Evolutionary conservation across 805 yeast genomes (phyloP), one percentile per base, ranked within the genome.

Genomic region (Saccharomyces kudriavzevii): DNA sequence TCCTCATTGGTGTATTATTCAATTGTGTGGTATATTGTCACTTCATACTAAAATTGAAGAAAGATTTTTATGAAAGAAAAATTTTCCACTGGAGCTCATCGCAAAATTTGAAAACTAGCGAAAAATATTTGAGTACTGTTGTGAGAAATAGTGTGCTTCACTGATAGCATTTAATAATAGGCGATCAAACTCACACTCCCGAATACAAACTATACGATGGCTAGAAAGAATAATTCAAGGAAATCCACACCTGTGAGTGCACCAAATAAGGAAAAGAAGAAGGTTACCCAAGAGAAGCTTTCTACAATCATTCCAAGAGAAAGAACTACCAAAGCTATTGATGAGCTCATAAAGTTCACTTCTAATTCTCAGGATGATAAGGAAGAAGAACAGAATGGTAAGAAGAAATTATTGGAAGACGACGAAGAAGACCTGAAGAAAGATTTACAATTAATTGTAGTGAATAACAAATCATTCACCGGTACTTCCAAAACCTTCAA

Each of bases 271-370:
- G 53, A 48, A 48, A 55, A 56, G 35, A 66, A 48, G 30, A 48
- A 25, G 20, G 49, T 40, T 30, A 13, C 27, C 20, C 24, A 35
- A 35, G 17, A 35, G 13, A 55, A 40, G 46, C 54, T 57, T 31
- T 45, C 55, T 9, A 31, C 57, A n/a, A 54, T 47, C 20, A 68
- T 72, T 35, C 69, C 70, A n/a, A 49, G 52, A 5, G 60, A 59
- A 17, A 68, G 70, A 57, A 64, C 79, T 14, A 56, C 59, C 20
- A 79, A 79, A 57, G 91, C 92, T 11, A 68, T 87, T 48, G 63
- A 71, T 17, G 95, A 89, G 60, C 77, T 94, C 64, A 72, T 74
- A 53, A 84, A 85, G 66, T 89, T 77, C 69, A 67, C 79, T 50
- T 67, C 74, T 28, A 67, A 70, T 49, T 10, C 52, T 6, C 24